phyloP scores from a whole-genome alignment of 2,329 filamentous ascomycete species.

The Emmonsia crescens region DNA sequence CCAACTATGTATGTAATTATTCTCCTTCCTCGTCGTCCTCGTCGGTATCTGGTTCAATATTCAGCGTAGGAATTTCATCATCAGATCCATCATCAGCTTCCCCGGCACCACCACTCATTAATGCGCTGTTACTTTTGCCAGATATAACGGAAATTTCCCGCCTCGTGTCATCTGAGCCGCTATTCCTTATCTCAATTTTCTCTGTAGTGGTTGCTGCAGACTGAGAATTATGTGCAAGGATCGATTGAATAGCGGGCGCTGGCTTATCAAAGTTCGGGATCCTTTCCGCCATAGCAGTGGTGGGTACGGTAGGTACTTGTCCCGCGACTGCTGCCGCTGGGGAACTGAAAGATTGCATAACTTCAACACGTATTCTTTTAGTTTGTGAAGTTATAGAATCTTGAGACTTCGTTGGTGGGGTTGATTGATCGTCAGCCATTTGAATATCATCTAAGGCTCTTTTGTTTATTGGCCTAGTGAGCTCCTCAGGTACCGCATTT shows the following conservation, averaged over 20 bases:
- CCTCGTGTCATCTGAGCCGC: background rate
- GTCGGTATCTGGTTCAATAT: constrained; percentile 38
- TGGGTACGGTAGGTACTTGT: background rate
- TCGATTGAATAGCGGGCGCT: background rate
- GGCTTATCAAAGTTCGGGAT: background rate
- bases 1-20: background rate
- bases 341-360: background rate
- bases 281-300: background rate
- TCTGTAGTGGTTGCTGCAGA: background rate
- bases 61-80: constrained; percentile 40
- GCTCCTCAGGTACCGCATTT: constrained; percentile 8
- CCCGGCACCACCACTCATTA: constrained; percentile 10
- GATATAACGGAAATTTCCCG: background rate
- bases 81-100: constrained; percentile 33
- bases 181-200: background rate
- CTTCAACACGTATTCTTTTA: constrained; percentile 7
- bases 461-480: constrained; percentile 14
- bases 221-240: background rate
- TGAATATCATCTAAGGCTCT: constrained; percentile 18
- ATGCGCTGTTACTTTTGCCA: background rate
- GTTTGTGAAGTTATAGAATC: constrained; percentile 6
- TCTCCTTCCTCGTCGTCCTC: constrained; percentile 29
- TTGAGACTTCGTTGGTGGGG: background rate
- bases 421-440: background rate
- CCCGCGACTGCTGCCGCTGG: background rate